Evolutionary conservation across 2,329 filamentous ascomycete genomes (phyloP), one percentile per base, ranked within the genome.

Genomic region (Pseudogymnoascus sp.): DNA sequence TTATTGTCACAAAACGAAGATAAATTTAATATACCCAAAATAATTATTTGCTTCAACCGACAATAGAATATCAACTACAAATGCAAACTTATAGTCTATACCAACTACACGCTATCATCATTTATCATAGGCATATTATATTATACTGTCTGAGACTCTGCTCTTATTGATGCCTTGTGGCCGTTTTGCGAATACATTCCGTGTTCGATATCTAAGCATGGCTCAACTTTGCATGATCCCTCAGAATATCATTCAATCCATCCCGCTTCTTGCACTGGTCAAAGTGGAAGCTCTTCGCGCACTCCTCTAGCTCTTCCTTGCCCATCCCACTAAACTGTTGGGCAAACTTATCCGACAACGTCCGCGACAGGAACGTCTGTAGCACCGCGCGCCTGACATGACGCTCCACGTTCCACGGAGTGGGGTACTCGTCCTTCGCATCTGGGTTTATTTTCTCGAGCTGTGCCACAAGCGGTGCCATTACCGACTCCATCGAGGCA

Each of bases 251-350:
- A 66, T 84, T 84, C 67, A 85, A 67, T 1, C 75, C 76, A 44
- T 81, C 76, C 31, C 83, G 72, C 69, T 78, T 78, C 40, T 80
- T 64, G 67, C 83, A 85, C 47, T 81, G 76, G 53, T 84, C 80
- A 67, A 84, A 78, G 31, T 76, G 75, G 67, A 86, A 86, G 64
- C 77, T 82, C 35, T 73, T 71, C 5, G 75, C 74, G 35, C 72
- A 69, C 63, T 68, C 71, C 3, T 85, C 82, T 18, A 85, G 68
- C 65, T 84, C 79, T 11, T 78, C 76, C 63, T 78, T 71, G 0
- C 71, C 75, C 76, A 80, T 82, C 2, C 73, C 79, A 31, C 73
- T 70, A 66, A 85, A 86, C 35, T 82, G 70, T 67, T 79, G 78
- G 0, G 81, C 82, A 70, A 82, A 79, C 69, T 85, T 83, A 70